phyloP scores from a whole-genome alignment of 306 rosid genomes.

The Lathyrus tuberosus region DNA sequence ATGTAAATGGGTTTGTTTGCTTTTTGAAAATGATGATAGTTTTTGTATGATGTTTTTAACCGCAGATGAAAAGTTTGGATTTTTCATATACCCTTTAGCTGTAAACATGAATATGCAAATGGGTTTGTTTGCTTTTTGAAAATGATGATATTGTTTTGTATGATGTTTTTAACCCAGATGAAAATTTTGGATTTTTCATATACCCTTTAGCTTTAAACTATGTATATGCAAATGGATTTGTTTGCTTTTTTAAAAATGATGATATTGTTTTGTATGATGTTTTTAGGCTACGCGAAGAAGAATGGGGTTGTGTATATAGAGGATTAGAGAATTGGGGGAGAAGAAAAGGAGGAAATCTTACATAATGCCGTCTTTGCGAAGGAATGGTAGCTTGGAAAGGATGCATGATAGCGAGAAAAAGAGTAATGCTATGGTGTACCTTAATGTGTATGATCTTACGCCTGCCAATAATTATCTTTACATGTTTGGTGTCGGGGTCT shows the following conservation, averaged over 20 bases:
- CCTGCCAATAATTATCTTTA: conserved; percentile 84
- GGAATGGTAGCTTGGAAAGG: conserved; percentile 37
- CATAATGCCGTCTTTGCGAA: conserved; percentile 66
- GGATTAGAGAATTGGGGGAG: conserved; percentile 34
- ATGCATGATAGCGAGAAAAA: conserved; percentile 42
- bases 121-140: background rate
- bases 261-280: background rate
- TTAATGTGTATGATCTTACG: conserved; percentile 93
- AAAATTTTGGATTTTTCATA: background rate
- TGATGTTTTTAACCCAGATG: conserved; percentile 4
- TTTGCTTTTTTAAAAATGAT: background rate
- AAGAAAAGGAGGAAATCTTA: conserved; percentile 38
- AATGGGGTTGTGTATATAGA: conserved; percentile 47
- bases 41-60: background rate
- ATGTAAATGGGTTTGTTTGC: background rate
- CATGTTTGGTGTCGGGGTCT: conserved; percentile 84
- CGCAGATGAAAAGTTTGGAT: conserved; percentile 11
- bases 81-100: background rate
- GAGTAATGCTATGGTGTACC: conserved; percentile 55
- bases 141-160: background rate
- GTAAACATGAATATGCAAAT: background rate
- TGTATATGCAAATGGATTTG: background rate
- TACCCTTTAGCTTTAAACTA: background rate
- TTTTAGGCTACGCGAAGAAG: conserved; percentile 38
- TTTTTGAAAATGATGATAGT: background rate